Conservation (phyloP, 2,329 filamentous ascomycete species). For the Monosporascus sp. region DNA sequence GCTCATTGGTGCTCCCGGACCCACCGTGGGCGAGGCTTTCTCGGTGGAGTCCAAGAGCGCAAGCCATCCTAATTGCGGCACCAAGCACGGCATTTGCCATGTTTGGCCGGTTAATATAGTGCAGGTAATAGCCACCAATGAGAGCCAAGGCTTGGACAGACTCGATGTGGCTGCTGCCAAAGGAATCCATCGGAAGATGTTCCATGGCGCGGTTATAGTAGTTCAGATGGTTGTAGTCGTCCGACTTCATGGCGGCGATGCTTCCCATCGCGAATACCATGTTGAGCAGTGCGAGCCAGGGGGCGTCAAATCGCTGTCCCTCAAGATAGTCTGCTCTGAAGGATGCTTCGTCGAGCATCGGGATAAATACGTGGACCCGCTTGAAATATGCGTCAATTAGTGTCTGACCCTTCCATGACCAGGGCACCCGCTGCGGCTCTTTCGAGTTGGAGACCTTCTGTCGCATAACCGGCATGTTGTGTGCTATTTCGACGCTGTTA, state of each 20-base stretch:
- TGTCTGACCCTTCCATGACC: conserved; percentile 61
- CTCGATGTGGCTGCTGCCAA: conserved; percentile 68
- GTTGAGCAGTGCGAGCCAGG: conserved; percentile 69
- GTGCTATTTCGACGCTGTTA: conserved; percentile 40
- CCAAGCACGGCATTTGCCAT: conserved; percentile 71
- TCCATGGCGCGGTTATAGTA: conserved; percentile 66
- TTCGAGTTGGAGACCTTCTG: conserved; percentile 39
- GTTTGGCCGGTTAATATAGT: conserved; percentile 73
- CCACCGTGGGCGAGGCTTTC: conserved; percentile 45
- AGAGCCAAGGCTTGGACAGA: conserved; percentile 66
- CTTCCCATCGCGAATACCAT: conserved; percentile 74
- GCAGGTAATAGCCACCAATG: conserved; percentile 71
- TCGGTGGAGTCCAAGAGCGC: conserved; percentile 65
- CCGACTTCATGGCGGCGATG: conserved; percentile 59
- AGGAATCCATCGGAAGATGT: conserved; percentile 60
- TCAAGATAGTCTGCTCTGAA: conserved; percentile 63
- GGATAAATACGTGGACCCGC: conserved; percentile 65
- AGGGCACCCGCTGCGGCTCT: conserved; percentile 46
- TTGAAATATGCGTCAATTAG: conserved; percentile 74
- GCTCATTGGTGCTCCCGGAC: conserved; percentile 32
- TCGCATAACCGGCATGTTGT: conserved; percentile 39
- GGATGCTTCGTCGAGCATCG: conserved; percentile 66
- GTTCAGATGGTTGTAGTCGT: conserved; percentile 62
- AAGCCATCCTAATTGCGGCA: conserved; percentile 69
- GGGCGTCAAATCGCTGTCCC: conserved; percentile 57